Evolutionary conservation across 2,329 filamentous ascomycete species (phyloP), one percentile per base, ranked within the genome.

Genomic region (Madurella mycetomatis): DNA sequence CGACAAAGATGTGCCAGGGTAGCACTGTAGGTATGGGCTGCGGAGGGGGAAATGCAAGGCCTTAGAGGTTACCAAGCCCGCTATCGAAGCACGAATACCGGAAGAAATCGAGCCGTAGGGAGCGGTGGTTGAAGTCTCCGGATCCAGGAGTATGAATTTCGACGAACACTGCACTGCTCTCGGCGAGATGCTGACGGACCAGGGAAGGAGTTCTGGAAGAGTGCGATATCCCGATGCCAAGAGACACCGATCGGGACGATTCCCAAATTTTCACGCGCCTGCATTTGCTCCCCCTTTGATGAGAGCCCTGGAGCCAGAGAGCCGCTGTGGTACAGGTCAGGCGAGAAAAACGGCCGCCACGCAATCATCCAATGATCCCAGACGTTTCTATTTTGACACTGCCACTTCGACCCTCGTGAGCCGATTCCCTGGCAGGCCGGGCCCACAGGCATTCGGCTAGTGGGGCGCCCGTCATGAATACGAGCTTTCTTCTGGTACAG

Each of bases 381-480:
- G 2, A 15, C 11, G 45, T 53, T 57, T 51, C 54, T 59, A 56
- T 59, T 57, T 55, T 59, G 50, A 44, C 57, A 55, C 57, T 57
- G 49, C 57, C 57, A 51, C 53, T 34, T 45, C n/a, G 54, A 41
- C 39, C 48, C 48, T 39, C 46, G 47, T 40, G 44, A 48, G 47
- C 46, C 51, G 49, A 46, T 44, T 25, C 40, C 49, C 48, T 41
- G 47, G 48, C 31, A 41, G 30, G 15, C 16, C 9, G 44, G 5
- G 53, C 49, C 34, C 31, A 11, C 42, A 42, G 46, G 34, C 34
- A 37, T 9, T 39, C 39, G 31, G 49, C 41, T 1, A 19, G 49
- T 47, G 54, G 54, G 51, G 34, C 57, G 46, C 32, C 40, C 42
- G 25, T 30, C 16, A n/a, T 15, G 32, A 57, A 60, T 60, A 60